Percentiles rank a stretch among this genome's conserved stretches.
These are phyloP conservation scores for Draba incana DNA, from an alignment of 345 rosid species.

Conservation along the genomic window DNA sequence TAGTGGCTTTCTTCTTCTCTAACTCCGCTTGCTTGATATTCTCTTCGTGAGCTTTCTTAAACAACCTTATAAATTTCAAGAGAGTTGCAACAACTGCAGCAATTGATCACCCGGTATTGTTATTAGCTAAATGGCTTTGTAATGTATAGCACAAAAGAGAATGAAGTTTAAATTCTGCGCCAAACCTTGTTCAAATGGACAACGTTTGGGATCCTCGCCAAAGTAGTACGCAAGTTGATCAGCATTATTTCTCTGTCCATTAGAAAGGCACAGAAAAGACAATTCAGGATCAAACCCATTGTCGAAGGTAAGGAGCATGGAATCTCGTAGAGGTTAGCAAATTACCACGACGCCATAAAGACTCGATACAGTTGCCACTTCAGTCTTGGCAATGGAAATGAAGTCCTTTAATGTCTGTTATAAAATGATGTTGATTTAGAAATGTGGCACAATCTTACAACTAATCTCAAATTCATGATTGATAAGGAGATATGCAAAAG, in stretches of 20 bases:
- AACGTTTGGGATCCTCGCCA: slow-evolving; percentile 95
- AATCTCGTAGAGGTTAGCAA: slow-evolving; percentile 28
- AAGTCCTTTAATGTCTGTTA: slow-evolving; percentile 69
- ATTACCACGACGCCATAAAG: slow-evolving; percentile 88
- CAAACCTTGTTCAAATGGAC: slow-evolving; percentile 97
- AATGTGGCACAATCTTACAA: slow-evolving; percentile 20
- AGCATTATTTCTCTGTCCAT: slow-evolving; percentile 92
- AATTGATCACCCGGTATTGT: slow-evolving; percentile 13
- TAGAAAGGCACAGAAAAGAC: slow-evolving; percentile 32
- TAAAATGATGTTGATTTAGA: not conserved
- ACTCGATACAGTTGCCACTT: slow-evolving; percentile 76
- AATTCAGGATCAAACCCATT: slow-evolving; percentile 11
- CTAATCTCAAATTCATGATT: slow-evolving; percentile 17
- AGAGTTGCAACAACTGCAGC: slow-evolving; percentile 85
- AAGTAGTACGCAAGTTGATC: slow-evolving; percentile 95
- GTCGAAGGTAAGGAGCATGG: slow-evolving; percentile 15
- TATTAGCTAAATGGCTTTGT: slow-evolving; percentile 15
- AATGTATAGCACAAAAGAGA: slow-evolving; percentile 11
- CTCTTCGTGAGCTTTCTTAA: slow-evolving; percentile 94
- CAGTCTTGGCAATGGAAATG: slow-evolving; percentile 72
- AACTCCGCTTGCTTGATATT: slow-evolving; percentile 82
- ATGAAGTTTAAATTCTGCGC: slow-evolving; percentile 19
- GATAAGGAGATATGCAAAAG: slow-evolving; percentile 21
- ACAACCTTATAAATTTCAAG: slow-evolving; percentile 78
- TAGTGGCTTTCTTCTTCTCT: too few relatives aligned